Percentiles rank a stretch among this genome's conserved stretches.
Conservation (phyloP, 305 asterid genomes). For the Andrographis paniculata region DNA sequence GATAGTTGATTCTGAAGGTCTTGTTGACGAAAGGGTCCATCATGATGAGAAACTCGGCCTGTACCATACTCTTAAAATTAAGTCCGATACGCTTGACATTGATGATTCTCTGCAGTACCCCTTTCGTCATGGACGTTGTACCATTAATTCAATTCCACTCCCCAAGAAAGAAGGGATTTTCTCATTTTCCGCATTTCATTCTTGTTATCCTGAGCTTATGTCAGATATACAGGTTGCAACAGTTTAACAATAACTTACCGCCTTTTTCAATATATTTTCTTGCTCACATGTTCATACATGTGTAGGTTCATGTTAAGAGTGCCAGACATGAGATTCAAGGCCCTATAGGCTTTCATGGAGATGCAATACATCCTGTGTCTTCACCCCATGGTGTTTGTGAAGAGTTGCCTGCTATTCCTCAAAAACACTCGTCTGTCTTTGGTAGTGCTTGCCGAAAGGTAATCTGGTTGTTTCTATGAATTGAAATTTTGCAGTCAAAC, state of each 20-base stretch:
- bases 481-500: no score
- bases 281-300: constrained; percentile 8
- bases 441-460: no score
- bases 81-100: constrained; percentile 28
- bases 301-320: constrained; percentile 41
- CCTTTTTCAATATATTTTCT: constrained; percentile 4
- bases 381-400: constrained; percentile 11
- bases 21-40: constrained; percentile 44
- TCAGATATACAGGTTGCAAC: constrained; percentile 39
- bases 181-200: constrained; percentile 42
- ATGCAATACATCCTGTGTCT: constrained; percentile 5
- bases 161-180: constrained; percentile 40
- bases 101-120: constrained; percentile 39
- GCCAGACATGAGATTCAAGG: constrained; percentile 4
- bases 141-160: constrained; percentile 43
- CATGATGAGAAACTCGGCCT: constrained; percentile 40
- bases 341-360: constrained; percentile 2
- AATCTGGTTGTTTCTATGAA: no score
- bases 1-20: constrained; percentile 39
- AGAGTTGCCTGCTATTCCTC: no score
- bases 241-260: constrained; percentile 7
- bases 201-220: constrained; percentile 41
- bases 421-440: no score
- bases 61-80: constrained; percentile 38
- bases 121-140: constrained; percentile 45